Evolutionary conservation across 805 yeast species (phyloP).

Genomic region (Lipomyces starkeyi): DNA sequence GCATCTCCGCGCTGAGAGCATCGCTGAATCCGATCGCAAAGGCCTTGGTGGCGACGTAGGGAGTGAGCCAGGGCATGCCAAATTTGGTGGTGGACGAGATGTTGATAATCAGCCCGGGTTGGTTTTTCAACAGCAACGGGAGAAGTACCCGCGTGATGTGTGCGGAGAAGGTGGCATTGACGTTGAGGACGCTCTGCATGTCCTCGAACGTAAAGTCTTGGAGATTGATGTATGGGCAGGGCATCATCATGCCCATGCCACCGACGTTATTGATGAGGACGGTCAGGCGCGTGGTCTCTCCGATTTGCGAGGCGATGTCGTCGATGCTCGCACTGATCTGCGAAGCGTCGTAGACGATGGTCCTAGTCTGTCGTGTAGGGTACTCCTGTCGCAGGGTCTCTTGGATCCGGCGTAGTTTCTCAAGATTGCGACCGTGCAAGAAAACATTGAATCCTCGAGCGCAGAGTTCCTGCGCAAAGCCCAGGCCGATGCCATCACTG

Average conservation of each 20-base stretch:
- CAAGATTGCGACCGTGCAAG: constrained; percentile 1
- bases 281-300: constrained; percentile 1
- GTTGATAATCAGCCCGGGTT: background rate
- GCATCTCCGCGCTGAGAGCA: background rate
- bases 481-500: background rate
- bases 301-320: background rate
- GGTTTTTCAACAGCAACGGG: background rate
- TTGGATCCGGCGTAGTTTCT: background rate
- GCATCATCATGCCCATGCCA: constrained; percentile 1
- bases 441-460: background rate
- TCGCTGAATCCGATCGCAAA: constrained; percentile 4
- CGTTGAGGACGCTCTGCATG: background rate
- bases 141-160: background rate
- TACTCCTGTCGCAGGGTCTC: background rate
- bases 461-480: constrained; percentile 2
- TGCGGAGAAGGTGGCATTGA: constrained; percentile 5
- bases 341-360: background rate
- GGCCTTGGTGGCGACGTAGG: background rate
- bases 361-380: background rate
- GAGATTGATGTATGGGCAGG: background rate
- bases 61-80: background rate
- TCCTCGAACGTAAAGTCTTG: background rate
- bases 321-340: background rate
- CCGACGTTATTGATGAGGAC: constrained; percentile 2
- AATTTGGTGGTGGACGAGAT: background rate